Evolutionary conservation across 1,284 basidiomycete genomes (phyloP), one percentile per base, ranked within the genome.

Genomic region (Vanrija pseudolonga): DNA sequence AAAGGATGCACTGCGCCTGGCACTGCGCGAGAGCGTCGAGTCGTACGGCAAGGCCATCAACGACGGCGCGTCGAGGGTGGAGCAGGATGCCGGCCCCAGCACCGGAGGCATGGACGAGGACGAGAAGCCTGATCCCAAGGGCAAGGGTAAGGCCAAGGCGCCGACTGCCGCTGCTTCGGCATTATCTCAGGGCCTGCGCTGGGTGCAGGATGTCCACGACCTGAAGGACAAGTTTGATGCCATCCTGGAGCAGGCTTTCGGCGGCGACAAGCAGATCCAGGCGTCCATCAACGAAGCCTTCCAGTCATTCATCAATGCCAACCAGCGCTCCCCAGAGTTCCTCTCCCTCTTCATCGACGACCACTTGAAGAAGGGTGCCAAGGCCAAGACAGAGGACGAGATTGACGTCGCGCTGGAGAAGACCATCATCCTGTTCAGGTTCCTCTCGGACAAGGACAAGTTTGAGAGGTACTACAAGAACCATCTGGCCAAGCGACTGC

Each of bases 391-490:
- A 15, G 96, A 98, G 54, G 81, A 83, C 32, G 96, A 98, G 68
- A 86, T 98, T 44, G 95, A 98, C 64, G 72, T 70, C 32, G 84
- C 96, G 4, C 78, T 98, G 54, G 91, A 96, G 69, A 96, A 95
- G 78, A 96, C 95, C 0, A 95, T 98, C 71, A 89, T 86, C 2
- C 83, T 98, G 23, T 99, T 98, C 84, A 84, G 96, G 53, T 98
- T 87, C 78, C 81, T 98, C 57, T 83, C 86, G 9, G 94, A 98
- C 76, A 98, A 98, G 77, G 96, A 99, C 72, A 85, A 94, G 20
- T 99, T 99, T 69, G 96, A 99, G 76, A 84, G 90, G 22, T 98
- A 98, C 77, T 99, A 98, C 80, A 98, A 98, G 78, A 83, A 83
- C 20, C 96, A 98, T 72, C 85, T 99, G 18, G 90, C 95, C 11